phyloP scores from a whole-genome alignment of 2,329 filamentous ascomycete genomes.

The Botrytis cinerea region DNA sequence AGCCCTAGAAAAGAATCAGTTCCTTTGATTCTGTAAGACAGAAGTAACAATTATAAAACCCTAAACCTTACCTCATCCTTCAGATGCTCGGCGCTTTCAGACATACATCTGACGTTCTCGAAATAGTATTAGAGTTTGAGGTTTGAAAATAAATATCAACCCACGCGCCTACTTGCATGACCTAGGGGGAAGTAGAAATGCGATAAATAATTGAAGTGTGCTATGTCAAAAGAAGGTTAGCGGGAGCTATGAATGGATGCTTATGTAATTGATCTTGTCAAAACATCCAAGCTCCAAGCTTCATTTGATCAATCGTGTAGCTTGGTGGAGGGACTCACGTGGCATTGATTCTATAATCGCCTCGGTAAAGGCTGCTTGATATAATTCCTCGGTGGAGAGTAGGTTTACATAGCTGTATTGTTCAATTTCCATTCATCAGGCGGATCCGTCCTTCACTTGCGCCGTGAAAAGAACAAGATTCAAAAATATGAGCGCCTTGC shows the following conservation, averaged over 20 bases:
- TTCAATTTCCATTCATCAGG: neutral
- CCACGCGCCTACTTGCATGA: neutral
- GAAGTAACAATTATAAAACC: slow-evolving; percentile 2
- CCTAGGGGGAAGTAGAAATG: neutral
- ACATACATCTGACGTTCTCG: slow-evolving; percentile 30
- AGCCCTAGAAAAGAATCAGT: slow-evolving; percentile 52
- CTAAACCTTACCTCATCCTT: slow-evolving; percentile 30
- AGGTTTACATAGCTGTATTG: neutral
- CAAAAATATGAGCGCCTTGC: slow-evolving; percentile 9
- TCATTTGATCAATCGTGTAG: neutral
- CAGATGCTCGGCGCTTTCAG: slow-evolving; percentile 43
- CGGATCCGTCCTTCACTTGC: no score
- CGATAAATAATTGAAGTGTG: neutral
- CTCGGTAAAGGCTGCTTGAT: neutral
- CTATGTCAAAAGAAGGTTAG: neutral
- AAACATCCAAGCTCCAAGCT: neutral
- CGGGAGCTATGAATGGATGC: no score
- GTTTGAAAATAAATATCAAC: slow-evolving; percentile 3
- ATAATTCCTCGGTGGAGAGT: neutral
- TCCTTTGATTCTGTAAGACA: neutral
- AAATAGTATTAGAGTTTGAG: slow-evolving; percentile 9
- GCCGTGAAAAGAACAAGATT: neutral
- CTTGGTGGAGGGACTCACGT: slow-evolving; percentile 2
- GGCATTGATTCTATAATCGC: neutral
- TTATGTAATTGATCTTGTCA: neutral